phyloP scores from a whole-genome alignment of 371 early-diverging fungal species.

The Syncephalis fuscata region DNA sequence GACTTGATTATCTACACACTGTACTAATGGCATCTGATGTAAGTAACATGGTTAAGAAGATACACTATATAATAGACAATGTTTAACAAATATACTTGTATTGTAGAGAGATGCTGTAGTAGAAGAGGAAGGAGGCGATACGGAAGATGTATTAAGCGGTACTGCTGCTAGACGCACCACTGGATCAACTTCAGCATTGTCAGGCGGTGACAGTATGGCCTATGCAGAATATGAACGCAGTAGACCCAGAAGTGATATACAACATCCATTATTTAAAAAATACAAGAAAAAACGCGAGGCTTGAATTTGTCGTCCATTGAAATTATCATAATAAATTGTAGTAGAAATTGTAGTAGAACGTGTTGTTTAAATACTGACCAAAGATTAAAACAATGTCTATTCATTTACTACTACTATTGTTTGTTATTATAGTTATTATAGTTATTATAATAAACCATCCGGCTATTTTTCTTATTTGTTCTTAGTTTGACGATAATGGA shows the following conservation, averaged over 20 bases:
- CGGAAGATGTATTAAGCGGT: neutral
- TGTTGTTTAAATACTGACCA: too few relatives aligned
- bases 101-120: conserved; percentile 2
- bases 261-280: conserved; percentile 55
- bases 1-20: conserved; percentile 76
- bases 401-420: too few relatives aligned
- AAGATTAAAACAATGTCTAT: too few relatives aligned
- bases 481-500: conserved; percentile 77
- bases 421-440: too few relatives aligned
- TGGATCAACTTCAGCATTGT: conserved; percentile 60
- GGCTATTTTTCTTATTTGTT: conserved; percentile 32
- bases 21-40: conserved; percentile 70
- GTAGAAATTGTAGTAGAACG: too few relatives aligned
- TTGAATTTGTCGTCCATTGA: too few relatives aligned
- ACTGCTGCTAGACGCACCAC: conserved; percentile 16
- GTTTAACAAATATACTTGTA: conserved; percentile 3
- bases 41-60: conserved; percentile 42
- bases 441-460: too few relatives aligned
- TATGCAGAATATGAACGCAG: conserved; percentile 60
- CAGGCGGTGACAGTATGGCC: conserved; percentile 90
- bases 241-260: conserved; percentile 24
- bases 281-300: conserved; percentile 4
- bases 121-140: conserved; percentile 7
- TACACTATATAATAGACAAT: conserved; percentile 22
- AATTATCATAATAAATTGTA: too few relatives aligned